These are phyloP conservation scores for Boletus pseudopeckii DNA, from an alignment of 768 basidiomycete genomes.

Conservation along the genomic window DNA sequence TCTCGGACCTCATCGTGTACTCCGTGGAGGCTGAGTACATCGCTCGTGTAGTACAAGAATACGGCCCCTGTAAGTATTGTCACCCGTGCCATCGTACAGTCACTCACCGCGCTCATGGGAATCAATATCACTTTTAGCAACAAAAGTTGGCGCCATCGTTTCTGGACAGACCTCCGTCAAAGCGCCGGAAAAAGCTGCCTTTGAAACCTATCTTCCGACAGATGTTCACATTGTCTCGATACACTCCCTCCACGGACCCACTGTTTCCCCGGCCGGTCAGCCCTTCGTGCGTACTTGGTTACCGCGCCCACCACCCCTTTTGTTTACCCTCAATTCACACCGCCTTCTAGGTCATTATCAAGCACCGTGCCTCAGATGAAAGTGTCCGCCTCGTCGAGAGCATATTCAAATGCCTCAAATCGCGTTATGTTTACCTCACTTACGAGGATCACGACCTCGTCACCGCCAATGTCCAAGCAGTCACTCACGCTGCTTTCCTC, in stretches of 20 bases:
- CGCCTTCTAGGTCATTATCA: slow-evolving; percentile 71
- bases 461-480: slow-evolving; percentile 97
- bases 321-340: background rate
- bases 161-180: slow-evolving; percentile 97
- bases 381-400: slow-evolving; percentile 75
- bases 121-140: slow-evolving; percentile 48
- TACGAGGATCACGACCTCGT: slow-evolving; percentile 96
- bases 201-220: slow-evolving; percentile 79
- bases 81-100: background rate
- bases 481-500: slow-evolving; percentile 96
- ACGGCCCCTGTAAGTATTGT: slow-evolving; percentile 76
- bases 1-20: slow-evolving; percentile 92
- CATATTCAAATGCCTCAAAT: slow-evolving; percentile 75
- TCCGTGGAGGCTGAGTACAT: slow-evolving; percentile 92
- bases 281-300: slow-evolving; percentile 62
- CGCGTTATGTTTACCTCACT: slow-evolving; percentile 87
- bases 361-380: slow-evolving; percentile 75
- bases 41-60: slow-evolving; percentile 76
- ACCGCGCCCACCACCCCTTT: background rate
- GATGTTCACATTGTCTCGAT: slow-evolving; percentile 90
- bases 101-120: background rate
- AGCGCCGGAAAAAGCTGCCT: slow-evolving; percentile 86
- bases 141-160: slow-evolving; percentile 88
- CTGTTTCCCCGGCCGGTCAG: slow-evolving; percentile 83
- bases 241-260: slow-evolving; percentile 93